A percentile compares a stretch with the other conserved stretches of the same genome.
These are phyloP conservation scores for Neoboletus subvelutipes DNA, from an alignment of 768 basidiomycete species.

Conservation along the genomic window DNA sequence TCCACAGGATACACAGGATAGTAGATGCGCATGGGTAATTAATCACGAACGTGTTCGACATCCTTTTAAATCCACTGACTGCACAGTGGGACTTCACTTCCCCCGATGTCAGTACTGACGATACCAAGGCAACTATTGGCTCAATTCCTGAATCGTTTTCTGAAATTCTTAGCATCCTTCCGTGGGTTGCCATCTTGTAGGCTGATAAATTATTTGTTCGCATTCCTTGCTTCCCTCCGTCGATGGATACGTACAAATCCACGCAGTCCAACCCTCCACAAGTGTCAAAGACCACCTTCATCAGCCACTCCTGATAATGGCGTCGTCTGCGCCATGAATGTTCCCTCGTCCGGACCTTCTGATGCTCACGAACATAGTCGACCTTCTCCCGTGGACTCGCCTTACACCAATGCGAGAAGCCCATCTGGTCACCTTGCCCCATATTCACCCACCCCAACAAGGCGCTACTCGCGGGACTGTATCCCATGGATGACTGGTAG, in stretches of 20 bases:
- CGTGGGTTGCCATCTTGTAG: not conserved
- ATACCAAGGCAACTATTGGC: not conserved
- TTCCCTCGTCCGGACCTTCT: constrained; percentile 5
- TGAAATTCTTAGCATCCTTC: constrained; percentile 2
- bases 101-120: not conserved
- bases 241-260: not conserved
- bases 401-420: constrained; percentile 15
- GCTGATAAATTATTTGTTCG: constrained; percentile 1
- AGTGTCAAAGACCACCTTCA: not conserved
- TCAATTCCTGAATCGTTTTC: constrained; percentile 2
- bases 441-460: constrained; percentile 11
- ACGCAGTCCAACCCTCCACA: not conserved
- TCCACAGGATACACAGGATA: not conserved
- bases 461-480: constrained; percentile 10
- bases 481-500: constrained; percentile 9
- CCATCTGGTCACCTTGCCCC: constrained; percentile 25
- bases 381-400: constrained; percentile 14
- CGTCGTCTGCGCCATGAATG: constrained; percentile 16
- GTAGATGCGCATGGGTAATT: not conserved
- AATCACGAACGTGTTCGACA: too few species aligned
- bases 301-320: not conserved
- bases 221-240: constrained; percentile 5
- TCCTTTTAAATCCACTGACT: not conserved
- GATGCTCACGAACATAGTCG: not conserved
- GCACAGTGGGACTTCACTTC: not conserved